A percentile compares a stretch with the other conserved stretches of the same genome.
These are phyloP conservation scores for Aphanomyces stellatus DNA, from an alignment of 352 stramenopile species.

Conservation along the genomic window DNA sequence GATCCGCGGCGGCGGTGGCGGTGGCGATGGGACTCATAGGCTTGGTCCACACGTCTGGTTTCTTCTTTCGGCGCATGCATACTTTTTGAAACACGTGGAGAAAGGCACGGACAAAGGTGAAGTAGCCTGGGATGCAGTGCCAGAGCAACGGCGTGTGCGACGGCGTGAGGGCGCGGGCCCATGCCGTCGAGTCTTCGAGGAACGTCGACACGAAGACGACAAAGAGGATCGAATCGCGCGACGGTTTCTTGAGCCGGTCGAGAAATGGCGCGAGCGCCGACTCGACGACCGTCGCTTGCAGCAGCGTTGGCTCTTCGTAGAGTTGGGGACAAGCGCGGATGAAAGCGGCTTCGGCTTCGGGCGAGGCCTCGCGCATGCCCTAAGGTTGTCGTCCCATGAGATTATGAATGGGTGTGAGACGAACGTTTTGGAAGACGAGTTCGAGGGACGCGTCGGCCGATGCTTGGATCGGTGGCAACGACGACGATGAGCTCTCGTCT, in stretches of 20 bases:
- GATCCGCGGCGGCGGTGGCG: conserved; percentile 39
- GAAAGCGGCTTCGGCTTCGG: conserved; percentile 37
- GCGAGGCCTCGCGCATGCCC: conserved; percentile 28
- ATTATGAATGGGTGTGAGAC: neutral
- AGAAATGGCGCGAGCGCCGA: conserved; percentile 32
- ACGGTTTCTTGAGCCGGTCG: conserved; percentile 42
- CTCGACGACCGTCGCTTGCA: conserved; percentile 31
- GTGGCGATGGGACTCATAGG: conserved; percentile 40
- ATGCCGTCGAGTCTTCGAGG: conserved; percentile 49
- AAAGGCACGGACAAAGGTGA: conserved; percentile 53
- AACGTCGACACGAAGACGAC: conserved; percentile 64
- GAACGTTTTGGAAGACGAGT: conserved; percentile 36
- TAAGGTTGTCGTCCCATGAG: neutral
- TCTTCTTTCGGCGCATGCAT: conserved; percentile 44
- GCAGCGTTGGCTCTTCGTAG: conserved; percentile 29
- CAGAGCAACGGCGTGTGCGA: conserved; percentile 32
- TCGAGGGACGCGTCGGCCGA: conserved; percentile 28
- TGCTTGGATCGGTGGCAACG: neutral
- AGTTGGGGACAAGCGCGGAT: conserved; percentile 46
- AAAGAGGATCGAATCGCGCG: conserved; percentile 51
- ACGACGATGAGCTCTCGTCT: neutral
- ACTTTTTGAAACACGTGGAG: conserved; percentile 65
- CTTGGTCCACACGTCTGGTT: neutral
- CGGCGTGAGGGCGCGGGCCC: conserved; percentile 33
- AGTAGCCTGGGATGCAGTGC: conserved; percentile 76